Conservation (phyloP, 2,329 filamentous ascomycete species). For the Xenoacremonium recifei region DNA sequence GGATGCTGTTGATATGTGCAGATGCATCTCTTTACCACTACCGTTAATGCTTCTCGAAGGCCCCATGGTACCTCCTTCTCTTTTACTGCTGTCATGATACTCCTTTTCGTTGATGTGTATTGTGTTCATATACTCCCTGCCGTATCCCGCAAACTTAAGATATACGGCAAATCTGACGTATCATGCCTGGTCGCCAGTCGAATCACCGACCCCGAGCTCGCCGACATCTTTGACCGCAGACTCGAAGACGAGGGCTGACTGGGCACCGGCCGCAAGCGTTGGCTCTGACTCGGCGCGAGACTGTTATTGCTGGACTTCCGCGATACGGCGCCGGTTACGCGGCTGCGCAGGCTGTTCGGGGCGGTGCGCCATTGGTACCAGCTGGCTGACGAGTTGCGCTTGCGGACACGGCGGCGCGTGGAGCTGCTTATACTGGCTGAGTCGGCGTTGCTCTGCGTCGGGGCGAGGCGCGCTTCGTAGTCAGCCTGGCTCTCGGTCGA, state of each 20-base stretch:
- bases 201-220: constrained; percentile 44
- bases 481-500: constrained; percentile 43
- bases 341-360: constrained; percentile 52
- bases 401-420: constrained; percentile 25
- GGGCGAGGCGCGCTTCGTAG: constrained; percentile 42
- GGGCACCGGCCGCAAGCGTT: constrained; percentile 34
- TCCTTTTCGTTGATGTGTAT: too few relatives aligned
- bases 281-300: constrained; percentile 42
- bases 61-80: too few relatives aligned
- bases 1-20: too few relatives aligned
- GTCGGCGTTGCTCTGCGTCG: constrained; percentile 16
- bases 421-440: constrained; percentile 33
- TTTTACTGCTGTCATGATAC: too few relatives aligned
- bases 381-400: constrained; percentile 41
- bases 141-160: constrained; percentile 34
- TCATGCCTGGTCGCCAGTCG: constrained; percentile 42
- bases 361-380: constrained; percentile 50
- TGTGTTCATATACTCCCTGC: constrained; percentile 21
- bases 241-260: constrained; percentile 40
- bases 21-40: too few relatives aligned
- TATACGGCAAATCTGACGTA: constrained; percentile 33
- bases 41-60: too few relatives aligned
- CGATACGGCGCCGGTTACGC: constrained; percentile 34
- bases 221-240: constrained; percentile 36
- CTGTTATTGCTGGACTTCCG: constrained; percentile 36